A percentile compares a stretch with the other conserved stretches of the same genome.
Evolutionary conservation across 768 basidiomycete species (phyloP).

Genomic region (Boletellus ananas): DNA sequence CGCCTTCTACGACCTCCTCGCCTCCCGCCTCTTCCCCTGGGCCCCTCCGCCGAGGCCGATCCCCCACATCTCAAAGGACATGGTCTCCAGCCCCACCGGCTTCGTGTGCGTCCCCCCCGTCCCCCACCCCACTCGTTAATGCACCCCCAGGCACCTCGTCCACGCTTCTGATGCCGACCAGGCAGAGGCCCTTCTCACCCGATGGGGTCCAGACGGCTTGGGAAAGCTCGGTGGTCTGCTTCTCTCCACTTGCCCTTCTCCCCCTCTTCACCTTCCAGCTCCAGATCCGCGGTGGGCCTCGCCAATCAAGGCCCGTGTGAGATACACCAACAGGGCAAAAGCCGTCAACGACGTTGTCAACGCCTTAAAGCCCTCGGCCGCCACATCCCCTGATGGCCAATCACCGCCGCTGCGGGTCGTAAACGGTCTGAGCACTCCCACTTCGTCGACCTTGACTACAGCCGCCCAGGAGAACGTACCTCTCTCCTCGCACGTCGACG

Average conservation of each 20-base stretch:
- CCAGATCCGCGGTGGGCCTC: slow-evolving; percentile 85
- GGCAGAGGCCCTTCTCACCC: slow-evolving; percentile 77
- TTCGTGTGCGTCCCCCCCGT: slow-evolving; percentile 65
- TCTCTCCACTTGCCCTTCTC: slow-evolving; percentile 10
- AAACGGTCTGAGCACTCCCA: slow-evolving; percentile 68
- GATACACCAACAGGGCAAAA: slow-evolving; percentile 60
- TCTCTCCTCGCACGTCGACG: slow-evolving; percentile 40
- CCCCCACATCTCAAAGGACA: slow-evolving; percentile 78
- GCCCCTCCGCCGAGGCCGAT: slow-evolving; percentile 47
- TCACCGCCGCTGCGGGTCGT: slow-evolving; percentile 67
- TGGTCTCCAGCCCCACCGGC: slow-evolving; percentile 79
- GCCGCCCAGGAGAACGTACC: slow-evolving; percentile 68
- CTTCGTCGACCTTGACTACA: slow-evolving; percentile 71
- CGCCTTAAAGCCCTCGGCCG: slow-evolving; percentile 57
- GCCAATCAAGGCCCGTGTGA: slow-evolving; percentile 79
- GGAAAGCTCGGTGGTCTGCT: slow-evolving; percentile 82
- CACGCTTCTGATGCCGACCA: slow-evolving; percentile 91
- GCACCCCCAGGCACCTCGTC: slow-evolving; percentile 64
- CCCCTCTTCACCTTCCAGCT: slow-evolving; percentile 21
- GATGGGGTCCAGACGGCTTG: slow-evolving; percentile 86
- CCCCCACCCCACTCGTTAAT: not conserved
- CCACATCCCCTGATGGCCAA: slow-evolving; percentile 38
- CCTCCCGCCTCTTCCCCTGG: slow-evolving; percentile 58
- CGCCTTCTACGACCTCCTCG: slow-evolving; percentile 84
- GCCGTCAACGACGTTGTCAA: slow-evolving; percentile 77